Conservation (phyloP, 2,329 filamentous ascomycete species). For the Lachnum nothofagi region DNA sequence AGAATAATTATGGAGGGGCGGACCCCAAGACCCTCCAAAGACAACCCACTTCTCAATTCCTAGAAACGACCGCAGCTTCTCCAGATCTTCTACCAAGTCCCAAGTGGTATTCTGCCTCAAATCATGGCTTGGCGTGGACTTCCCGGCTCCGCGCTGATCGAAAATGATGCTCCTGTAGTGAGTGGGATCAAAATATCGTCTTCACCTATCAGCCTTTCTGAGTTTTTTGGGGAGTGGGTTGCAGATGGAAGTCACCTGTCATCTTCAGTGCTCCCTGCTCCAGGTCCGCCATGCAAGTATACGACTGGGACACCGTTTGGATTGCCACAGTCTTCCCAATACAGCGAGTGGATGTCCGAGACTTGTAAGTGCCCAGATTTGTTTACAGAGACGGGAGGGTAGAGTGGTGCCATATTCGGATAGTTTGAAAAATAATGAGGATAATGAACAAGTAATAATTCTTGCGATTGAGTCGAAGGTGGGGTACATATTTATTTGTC, state of each 20-base stretch:
- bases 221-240: no score
- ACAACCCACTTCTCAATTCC: conserved; percentile 41
- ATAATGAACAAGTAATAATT: no score
- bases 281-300: conserved; percentile 1
- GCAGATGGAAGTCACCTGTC: no score
- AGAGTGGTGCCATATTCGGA: conserved; percentile 3
- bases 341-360: background rate
- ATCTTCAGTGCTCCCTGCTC: background rate
- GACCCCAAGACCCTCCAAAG: conserved; percentile 46
- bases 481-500: no score
- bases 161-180: conserved; percentile 43
- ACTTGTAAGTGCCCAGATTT: background rate
- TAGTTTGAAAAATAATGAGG: no score
- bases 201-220: no score
- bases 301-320: background rate
- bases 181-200: conserved; percentile 41
- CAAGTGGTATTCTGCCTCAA: conserved; percentile 42
- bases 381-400: conserved; percentile 17
- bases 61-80: conserved; percentile 39
- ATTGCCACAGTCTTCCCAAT: background rate
- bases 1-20: no score
- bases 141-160: conserved; percentile 44
- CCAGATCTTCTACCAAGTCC: conserved; percentile 41
- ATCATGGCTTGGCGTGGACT: conserved; percentile 39
- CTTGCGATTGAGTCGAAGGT: no score